Conservation (phyloP, 2,329 filamentous ascomycete genomes). For the Sporothrix phasma region DNA sequence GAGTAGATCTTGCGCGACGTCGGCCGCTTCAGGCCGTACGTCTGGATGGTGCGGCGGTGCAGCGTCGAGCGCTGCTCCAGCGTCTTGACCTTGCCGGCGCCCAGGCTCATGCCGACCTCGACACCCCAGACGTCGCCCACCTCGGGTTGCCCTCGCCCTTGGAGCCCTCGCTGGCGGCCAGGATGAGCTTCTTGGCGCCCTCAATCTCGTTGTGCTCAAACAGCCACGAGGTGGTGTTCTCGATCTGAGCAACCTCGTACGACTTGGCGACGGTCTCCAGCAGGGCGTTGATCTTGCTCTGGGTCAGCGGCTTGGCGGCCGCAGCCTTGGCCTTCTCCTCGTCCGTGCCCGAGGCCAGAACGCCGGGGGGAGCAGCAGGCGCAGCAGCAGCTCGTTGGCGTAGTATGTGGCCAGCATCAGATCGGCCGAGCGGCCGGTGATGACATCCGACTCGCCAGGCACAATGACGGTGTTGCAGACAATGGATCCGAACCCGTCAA, state of each 20-base stretch:
- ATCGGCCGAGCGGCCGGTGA: constrained; percentile 73
- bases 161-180: constrained; percentile 73
- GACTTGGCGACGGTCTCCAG: constrained; percentile 85
- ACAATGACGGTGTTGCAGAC: constrained; percentile 88
- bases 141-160: constrained; percentile 82
- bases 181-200: constrained; percentile 92
- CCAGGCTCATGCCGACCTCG: constrained; percentile 85
- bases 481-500: constrained; percentile 89
- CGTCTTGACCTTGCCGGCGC: constrained; percentile 89
- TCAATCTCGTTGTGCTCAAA: constrained; percentile 98
- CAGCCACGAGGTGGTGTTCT: constrained; percentile 96
- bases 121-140: constrained; percentile 95
- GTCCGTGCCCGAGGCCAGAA: constrained; percentile 71
- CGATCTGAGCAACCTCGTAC: constrained; percentile 86
- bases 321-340: constrained; percentile 93
- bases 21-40: constrained; percentile 86
- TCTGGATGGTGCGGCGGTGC: constrained; percentile 84
- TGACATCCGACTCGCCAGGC: constrained; percentile 44
- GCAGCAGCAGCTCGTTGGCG: constrained; percentile 86
- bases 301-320: constrained; percentile 69
- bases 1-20: constrained; percentile 87
- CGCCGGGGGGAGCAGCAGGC: constrained; percentile 87
- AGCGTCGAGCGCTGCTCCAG: constrained; percentile 81
- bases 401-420: constrained; percentile 86
- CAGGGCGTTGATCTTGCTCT: constrained; percentile 75